Percentiles rank a stretch among this genome's conserved stretches.
Conservation (phyloP, 2,329 filamentous ascomycete genomes). For the Hortaea werneckii region DNA sequence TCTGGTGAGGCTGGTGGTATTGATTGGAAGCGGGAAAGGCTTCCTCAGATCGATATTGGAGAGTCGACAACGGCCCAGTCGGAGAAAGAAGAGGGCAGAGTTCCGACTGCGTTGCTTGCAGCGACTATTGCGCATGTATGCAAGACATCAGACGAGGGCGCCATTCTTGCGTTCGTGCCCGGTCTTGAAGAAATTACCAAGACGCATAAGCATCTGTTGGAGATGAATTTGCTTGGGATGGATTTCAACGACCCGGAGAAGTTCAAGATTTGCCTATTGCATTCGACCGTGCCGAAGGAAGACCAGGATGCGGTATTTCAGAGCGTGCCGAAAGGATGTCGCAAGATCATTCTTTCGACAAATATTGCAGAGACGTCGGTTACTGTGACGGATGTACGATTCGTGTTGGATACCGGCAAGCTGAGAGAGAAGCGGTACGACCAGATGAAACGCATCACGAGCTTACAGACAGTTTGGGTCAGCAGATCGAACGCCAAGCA, state of each 20-base stretch:
- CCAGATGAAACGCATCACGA: constrained; percentile 28
- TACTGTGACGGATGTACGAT: constrained; percentile 42
- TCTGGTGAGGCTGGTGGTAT: constrained; percentile 21
- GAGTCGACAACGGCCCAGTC: constrained; percentile 8
- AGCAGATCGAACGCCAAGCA: constrained; percentile 39
- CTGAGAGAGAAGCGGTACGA: constrained; percentile 31
- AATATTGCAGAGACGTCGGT: constrained; percentile 44
- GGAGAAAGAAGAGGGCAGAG: constrained; percentile 28
- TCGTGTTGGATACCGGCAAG: constrained; percentile 41
- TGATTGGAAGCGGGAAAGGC: constrained; percentile 30
- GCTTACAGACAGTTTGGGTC: constrained; percentile 35
- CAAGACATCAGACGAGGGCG: constrained; percentile 32
- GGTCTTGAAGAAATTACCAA: constrained; percentile 32
- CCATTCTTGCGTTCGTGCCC: constrained; percentile 41
- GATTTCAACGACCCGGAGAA: constrained; percentile 31
- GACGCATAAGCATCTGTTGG: constrained; percentile 23
- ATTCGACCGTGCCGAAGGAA: constrained; percentile 34
- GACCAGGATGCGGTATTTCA: constrained; percentile 35
- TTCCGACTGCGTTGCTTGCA: constrained; percentile 34
- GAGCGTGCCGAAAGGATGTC: constrained; percentile 28
- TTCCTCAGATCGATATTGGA: constrained; percentile 13
- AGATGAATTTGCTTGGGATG: constrained; percentile 23
- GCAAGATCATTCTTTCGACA: constrained; percentile 42
- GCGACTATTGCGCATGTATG: constrained; percentile 38
- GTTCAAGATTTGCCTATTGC: constrained; percentile 37